Evolutionary conservation across 768 basidiomycete genomes (phyloP).

Genomic region (Paxillus ammoniavirescens): DNA sequence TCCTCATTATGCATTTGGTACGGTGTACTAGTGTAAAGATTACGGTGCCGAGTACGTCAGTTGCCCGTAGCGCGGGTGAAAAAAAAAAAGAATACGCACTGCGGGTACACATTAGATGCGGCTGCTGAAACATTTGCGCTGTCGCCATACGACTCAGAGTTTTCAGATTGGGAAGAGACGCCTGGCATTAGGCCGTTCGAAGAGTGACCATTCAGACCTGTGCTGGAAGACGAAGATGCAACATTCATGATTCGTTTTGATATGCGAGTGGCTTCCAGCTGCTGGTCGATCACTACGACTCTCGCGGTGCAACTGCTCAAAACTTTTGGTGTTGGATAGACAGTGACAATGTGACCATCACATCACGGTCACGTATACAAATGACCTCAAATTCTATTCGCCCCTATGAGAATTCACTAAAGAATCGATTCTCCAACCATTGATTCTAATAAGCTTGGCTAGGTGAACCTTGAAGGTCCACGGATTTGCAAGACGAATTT

Average conservation of each 20-base stretch:
- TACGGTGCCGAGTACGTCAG: slow-evolving; percentile 12
- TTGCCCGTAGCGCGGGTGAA: slow-evolving; percentile 1
- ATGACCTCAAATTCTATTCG: too few species aligned
- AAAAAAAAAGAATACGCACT: slow-evolving; percentile 43
- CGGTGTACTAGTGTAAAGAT: slow-evolving; percentile 32
- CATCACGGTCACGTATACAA: neutral
- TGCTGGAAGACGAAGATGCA: slow-evolving; percentile 31
- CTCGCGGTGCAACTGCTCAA: slow-evolving; percentile 3
- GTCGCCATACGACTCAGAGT: slow-evolving; percentile 32
- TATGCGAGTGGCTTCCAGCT: slow-evolving; percentile 1
- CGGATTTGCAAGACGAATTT: slow-evolving; percentile 45
- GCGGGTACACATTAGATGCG: slow-evolving; percentile 52
- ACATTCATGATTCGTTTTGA: slow-evolving; percentile 23
- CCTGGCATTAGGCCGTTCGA: slow-evolving; percentile 45
- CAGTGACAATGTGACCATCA: slow-evolving; percentile 25
- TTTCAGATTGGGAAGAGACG: slow-evolving; percentile 37
- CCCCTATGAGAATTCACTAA: too few species aligned
- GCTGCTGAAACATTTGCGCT: slow-evolving; percentile 15
- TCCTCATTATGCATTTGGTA: slow-evolving; percentile 72
- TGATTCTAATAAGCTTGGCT: slow-evolving; percentile 22
- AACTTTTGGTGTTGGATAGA: slow-evolving; percentile 13
- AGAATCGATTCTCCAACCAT: too few species aligned
- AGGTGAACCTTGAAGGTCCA: slow-evolving; percentile 29
- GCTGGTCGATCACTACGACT: neutral
- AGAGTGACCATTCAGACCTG: slow-evolving; percentile 51